Base-by-base conservation (phyloP, 2,329 filamentous ascomycete genomes). In the Diaporthe citriasiana region DNA sequence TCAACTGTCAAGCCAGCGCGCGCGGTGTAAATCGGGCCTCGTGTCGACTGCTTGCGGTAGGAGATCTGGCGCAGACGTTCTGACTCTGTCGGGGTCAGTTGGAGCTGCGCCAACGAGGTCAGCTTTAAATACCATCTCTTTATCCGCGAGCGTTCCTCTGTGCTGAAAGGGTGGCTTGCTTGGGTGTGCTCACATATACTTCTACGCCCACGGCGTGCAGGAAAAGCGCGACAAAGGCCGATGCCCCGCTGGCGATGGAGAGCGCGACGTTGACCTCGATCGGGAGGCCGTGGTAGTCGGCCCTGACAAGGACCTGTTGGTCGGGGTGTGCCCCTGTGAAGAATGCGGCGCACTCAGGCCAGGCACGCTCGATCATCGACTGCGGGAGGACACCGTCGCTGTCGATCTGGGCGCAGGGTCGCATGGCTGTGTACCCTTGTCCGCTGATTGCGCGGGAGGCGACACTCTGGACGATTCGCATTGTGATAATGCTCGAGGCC, bases 21-120 rank as follows among this genome's bases (percentile, higher is more conserved):
- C 0, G 87, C 88, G 0, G 89, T 85, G n/a, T 84, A 82, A 56
- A 79, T 83, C 80, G 87, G 85, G 0, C 89, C 89, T 7, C 87
- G 85, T 75, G 88, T 88, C 9, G 90, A 75, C 77, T 92, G 89
- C 56, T 86, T 83, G 78, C 89, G 85, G 76, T 89, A 90, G 8
- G 87, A 89, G 1, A 91, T 83, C n/a, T 85, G 82, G 15, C 89
- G 84, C 60, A 92, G 80, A 8, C 90, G 82, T 57, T 90, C 83
- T 0, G 82, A 82, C 77, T 92, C 90, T 17, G 79, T 83, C 0
- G 89, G 88, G 0, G 90, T 92, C 27, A 90, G 79, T 3, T 79
- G 82, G 30, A 91, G 80, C 81, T 91, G 84, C 6, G 7, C 4
- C 17, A 15, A 15, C 1, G 27, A 15, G 10, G 27, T 74, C 35